Percentiles rank a stretch among this genome's conserved stretches.
phyloP scores from a whole-genome alignment of 371 early-diverging fungal species.

The Blakeslea trispora region DNA sequence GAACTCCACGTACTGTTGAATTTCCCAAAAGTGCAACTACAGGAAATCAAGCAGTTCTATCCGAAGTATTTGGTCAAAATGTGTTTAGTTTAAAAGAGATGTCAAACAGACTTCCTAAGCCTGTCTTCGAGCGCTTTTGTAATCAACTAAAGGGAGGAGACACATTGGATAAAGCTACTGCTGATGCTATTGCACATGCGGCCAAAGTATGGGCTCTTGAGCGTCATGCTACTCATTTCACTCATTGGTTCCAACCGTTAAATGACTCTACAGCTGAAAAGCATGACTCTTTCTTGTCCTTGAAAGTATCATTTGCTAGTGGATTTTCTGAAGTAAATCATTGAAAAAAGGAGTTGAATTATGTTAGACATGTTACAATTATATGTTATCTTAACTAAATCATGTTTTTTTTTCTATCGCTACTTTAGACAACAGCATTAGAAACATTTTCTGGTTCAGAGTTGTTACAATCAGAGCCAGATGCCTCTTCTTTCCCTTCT shows the following conservation, averaged over 20 bases:
- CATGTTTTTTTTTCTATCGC: background rate
- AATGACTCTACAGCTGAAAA: slow-evolving; percentile 98
- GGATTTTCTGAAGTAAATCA: slow-evolving; percentile 69
- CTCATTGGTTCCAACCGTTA: slow-evolving; percentile 99
- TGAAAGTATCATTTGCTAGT: slow-evolving; percentile 71
- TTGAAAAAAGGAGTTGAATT: too few species aligned
- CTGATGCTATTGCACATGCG: slow-evolving; percentile 97
- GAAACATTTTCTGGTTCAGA: slow-evolving; percentile 96
- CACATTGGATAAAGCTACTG: slow-evolving; percentile 87
- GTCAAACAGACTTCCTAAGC: slow-evolving; percentile 90
- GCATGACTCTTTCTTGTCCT: slow-evolving; percentile 95
- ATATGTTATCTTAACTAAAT: background rate
- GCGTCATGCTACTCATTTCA: slow-evolving; percentile 94
- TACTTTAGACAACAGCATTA: slow-evolving; percentile 68
- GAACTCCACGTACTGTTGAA: slow-evolving; percentile 61
- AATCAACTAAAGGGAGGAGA: slow-evolving; percentile 87
- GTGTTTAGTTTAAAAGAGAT: slow-evolving; percentile 90
- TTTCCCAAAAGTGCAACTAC: slow-evolving; percentile 70
- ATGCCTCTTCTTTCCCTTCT: slow-evolving; percentile 98
- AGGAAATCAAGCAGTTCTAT: slow-evolving; percentile 64
- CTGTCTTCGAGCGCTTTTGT: slow-evolving; percentile 86
- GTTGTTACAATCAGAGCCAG: slow-evolving; percentile 97
- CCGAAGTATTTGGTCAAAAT: slow-evolving; percentile 90
- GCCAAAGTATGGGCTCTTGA: slow-evolving; percentile 97
- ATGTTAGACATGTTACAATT: too few species aligned